These are phyloP conservation scores for Pseudonectria foliicola DNA, from an alignment of 2,329 filamentous ascomycete species.

Conservation along the genomic window DNA sequence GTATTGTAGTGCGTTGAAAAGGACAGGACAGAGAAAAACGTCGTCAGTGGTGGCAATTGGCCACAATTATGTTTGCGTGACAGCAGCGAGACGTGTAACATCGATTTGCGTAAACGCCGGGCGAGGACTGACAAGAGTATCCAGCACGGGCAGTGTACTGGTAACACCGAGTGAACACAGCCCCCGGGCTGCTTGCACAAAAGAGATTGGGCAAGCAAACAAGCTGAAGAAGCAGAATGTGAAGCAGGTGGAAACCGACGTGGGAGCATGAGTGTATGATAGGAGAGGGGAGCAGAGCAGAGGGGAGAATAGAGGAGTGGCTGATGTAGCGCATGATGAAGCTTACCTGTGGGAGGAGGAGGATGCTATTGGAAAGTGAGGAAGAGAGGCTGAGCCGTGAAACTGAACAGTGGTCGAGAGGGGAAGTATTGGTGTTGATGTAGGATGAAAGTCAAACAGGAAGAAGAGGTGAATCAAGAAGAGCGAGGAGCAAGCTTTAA, in stretches of 20 bases:
- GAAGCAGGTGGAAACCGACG: conserved; percentile 2
- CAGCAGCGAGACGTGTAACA: no score
- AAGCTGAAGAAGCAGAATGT: conserved; percentile 8
- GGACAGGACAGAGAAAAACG: conserved; percentile 1
- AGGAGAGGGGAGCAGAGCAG: neutral
- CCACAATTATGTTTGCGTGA: no score
- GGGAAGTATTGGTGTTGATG: conserved; percentile 17
- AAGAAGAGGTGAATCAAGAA: conserved; percentile 14
- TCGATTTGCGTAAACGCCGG: no score
- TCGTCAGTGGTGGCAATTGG: no score
- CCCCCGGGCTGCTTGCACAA: no score
- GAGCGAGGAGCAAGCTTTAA: conserved; percentile 15
- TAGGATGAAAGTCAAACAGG: conserved; percentile 13
- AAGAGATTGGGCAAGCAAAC: neutral
- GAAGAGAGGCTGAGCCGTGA: conserved; percentile 9
- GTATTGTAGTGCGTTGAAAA: no score
- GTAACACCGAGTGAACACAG: no score
- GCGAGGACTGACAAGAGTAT: no score
- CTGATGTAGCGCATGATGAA: conserved; percentile 2
- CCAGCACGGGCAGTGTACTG: no score
- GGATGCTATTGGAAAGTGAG: conserved; percentile 14
- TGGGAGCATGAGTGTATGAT: neutral
- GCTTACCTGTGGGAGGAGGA: conserved; percentile 16
- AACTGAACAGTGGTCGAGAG: conserved; percentile 5
- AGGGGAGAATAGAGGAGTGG: neutral